Conservation (phyloP, 1,139 yeast species). For the Waltiozyma sp. region DNA sequence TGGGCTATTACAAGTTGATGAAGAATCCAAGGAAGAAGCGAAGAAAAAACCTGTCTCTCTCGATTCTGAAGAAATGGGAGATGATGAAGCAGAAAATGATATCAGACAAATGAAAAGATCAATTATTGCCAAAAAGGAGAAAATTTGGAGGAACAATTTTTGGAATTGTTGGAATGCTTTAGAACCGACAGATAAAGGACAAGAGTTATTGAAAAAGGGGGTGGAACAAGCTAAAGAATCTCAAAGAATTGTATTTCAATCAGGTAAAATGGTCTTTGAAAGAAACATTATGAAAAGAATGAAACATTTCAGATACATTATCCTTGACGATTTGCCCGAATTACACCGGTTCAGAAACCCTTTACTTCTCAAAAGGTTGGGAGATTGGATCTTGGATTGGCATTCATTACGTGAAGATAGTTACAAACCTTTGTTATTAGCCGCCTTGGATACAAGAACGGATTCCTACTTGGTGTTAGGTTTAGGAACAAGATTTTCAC, state of each 20-base stretch:
- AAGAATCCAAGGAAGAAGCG: conserved; percentile 1
- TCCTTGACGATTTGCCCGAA: conserved; percentile 83
- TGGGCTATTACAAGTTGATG: conserved; percentile 68
- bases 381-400: conserved; percentile 85
- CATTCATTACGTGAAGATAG: conserved; percentile 69
- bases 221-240: conserved; percentile 68
- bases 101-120: conserved; percentile 25
- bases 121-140: conserved; percentile 39
- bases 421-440: conserved; percentile 75
- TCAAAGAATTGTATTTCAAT: conserved; percentile 77
- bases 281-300: conserved; percentile 71
- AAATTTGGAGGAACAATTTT: conserved; percentile 77
- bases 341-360: conserved; percentile 74
- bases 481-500: conserved; percentile 58
- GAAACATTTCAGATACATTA: conserved; percentile 74
- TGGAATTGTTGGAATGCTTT: conserved; percentile 96
- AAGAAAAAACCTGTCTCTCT: neutral
- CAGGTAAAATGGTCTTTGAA: conserved; percentile 84
- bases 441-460: conserved; percentile 64
- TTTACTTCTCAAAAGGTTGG: conserved; percentile 68
- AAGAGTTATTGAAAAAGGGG: conserved; percentile 58
- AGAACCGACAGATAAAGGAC: conserved; percentile 27
- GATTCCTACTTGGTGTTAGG: conserved; percentile 88
- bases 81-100: conserved; percentile 27
- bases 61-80: conserved; percentile 6